Evolutionary conservation across 2,329 filamentous ascomycete species (phyloP).

Genomic region (Metarhizium humberi): DNA sequence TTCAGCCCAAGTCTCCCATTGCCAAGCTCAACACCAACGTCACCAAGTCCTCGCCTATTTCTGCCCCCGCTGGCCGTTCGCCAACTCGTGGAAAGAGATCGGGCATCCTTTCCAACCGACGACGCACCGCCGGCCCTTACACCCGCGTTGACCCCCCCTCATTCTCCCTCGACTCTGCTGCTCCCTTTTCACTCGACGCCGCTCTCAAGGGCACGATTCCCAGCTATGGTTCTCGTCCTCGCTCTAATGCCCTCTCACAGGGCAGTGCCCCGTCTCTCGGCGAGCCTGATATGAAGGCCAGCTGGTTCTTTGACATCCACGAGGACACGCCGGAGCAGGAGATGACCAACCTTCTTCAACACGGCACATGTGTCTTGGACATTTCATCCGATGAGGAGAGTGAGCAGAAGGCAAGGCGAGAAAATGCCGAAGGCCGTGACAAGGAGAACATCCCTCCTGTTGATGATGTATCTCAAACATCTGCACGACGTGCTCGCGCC

Average conservation of each 20-base stretch:
- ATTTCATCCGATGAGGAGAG: constrained; percentile 82
- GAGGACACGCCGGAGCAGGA: constrained; percentile 87
- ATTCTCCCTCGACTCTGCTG: constrained; percentile 41
- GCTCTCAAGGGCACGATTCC: constrained; percentile 70
- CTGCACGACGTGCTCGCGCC: constrained; percentile 20
- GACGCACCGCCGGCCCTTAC: constrained; percentile 53
- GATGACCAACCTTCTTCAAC: constrained; percentile 86
- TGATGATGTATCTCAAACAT: constrained; percentile 53
- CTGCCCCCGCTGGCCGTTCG: constrained; percentile 71
- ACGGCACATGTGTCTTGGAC: constrained; percentile 77
- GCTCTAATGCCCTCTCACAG: constrained; percentile 20
- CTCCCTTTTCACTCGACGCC: constrained; percentile 77
- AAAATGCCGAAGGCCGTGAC: constrained; percentile 53
- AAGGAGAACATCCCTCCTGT: constrained; percentile 90
- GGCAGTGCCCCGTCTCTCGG: constrained; percentile 20
- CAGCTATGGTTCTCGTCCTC: constrained; percentile 41
- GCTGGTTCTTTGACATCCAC: constrained; percentile 91
- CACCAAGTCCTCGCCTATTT: constrained; percentile 43
- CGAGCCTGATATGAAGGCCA: constrained; percentile 45
- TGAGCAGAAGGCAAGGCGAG: constrained; percentile 41
- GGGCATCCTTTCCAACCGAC: constrained; percentile 58
- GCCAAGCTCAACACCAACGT: constrained; percentile 33
- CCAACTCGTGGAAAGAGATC: constrained; percentile 63
- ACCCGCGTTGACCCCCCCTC: constrained; percentile 63
- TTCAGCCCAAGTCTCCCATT: constrained; percentile 45